Percentiles rank a stretch among this genome's conserved stretches.
Evolutionary conservation across 2,329 filamentous ascomycete species (phyloP).

Genomic region (Alternaria dauci): DNA sequence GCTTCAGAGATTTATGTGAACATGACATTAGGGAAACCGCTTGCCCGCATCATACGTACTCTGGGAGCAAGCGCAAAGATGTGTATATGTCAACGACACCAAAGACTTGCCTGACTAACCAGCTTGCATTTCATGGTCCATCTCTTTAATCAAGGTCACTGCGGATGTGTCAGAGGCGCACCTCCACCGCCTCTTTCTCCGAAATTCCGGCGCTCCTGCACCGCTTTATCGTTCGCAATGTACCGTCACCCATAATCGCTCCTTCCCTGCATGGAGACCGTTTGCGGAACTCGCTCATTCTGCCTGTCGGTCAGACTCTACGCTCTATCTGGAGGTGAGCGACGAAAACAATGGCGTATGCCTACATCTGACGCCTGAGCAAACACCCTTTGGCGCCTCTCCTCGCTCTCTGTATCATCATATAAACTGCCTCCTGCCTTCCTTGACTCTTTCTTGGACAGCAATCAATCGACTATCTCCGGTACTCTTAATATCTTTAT

Average conservation of each 20-base stretch:
- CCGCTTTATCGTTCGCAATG: background rate
- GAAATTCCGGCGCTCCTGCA: background rate
- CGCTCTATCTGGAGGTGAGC: background rate
- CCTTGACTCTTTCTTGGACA: background rate
- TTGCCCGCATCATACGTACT: background rate
- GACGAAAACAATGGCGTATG: background rate
- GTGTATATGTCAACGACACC: background rate
- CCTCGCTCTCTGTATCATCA: background rate
- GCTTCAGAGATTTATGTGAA: background rate
- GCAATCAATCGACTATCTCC: background rate
- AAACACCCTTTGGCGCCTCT: background rate
- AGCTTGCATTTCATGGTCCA: background rate
- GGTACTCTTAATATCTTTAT: background rate
- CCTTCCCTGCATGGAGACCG: background rate
- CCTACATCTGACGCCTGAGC: background rate
- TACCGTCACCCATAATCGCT: background rate
- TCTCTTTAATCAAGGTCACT: background rate
- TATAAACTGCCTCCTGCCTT: background rate
- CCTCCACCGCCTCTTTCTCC: background rate
- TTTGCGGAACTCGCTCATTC: background rate
- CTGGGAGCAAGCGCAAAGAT: background rate
- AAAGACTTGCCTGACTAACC: background rate
- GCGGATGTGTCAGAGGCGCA: background rate
- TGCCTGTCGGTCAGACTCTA: background rate
- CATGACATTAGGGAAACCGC: background rate